phyloP scores from a whole-genome alignment of 2,329 filamentous ascomycete genomes.

The Pyricularia pennisetigena region DNA sequence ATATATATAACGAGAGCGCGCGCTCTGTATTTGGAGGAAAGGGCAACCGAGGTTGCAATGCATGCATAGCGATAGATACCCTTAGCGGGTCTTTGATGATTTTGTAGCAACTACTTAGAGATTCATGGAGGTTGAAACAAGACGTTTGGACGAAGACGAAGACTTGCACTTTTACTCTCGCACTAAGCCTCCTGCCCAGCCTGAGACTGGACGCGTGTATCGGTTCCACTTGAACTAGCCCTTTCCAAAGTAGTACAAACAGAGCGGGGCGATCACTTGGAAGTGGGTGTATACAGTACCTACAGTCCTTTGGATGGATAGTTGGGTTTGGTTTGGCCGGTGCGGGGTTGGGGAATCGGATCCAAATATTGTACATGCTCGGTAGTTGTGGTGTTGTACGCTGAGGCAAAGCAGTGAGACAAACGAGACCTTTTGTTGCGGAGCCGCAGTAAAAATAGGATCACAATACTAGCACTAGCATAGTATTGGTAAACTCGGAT shows the following conservation, averaged over 20 bases:
- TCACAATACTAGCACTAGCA: not conserved
- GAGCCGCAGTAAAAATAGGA: not conserved
- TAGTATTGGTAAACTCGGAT: not conserved
- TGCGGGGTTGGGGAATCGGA: not conserved
- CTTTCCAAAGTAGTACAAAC: not conserved
- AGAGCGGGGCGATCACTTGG: not conserved
- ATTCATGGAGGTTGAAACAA: not conserved
- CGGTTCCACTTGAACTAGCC: not conserved
- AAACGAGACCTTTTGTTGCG: not conserved
- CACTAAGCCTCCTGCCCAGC: not conserved
- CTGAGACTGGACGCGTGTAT: not conserved
- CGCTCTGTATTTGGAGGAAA: not conserved
- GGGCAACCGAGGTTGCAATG: not conserved
- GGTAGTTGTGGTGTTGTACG: not conserved
- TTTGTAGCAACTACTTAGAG: not conserved
- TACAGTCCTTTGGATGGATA: not conserved
- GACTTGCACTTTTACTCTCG: not conserved
- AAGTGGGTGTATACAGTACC: too few species aligned
- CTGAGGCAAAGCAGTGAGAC: not conserved
- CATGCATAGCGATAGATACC: not conserved
- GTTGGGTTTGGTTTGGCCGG: not conserved
- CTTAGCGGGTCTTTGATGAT: not conserved
- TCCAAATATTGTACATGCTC: not conserved
- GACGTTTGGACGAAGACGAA: not conserved
- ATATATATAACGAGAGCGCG: not conserved